Conservation (phyloP, 495 filamentous ascomycete genomes). For the Penicillium desertorum region DNA sequence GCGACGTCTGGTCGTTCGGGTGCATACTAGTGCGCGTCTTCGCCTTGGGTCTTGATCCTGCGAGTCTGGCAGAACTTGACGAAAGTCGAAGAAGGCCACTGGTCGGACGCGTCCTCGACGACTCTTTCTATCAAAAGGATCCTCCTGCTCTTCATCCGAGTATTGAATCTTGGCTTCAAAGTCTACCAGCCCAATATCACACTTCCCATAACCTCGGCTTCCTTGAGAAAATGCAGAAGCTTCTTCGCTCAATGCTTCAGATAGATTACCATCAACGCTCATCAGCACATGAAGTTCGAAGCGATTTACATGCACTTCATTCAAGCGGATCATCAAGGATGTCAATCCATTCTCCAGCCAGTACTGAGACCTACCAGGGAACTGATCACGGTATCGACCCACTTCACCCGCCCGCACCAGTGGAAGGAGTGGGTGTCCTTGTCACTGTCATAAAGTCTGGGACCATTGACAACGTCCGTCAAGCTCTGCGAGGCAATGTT, state of each 20-base stretch:
- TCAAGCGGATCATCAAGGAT: not conserved
- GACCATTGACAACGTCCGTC: not conserved
- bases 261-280: not conserved
- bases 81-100: not conserved
- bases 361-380: too few species aligned
- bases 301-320: not conserved
- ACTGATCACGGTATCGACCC: too few species aligned
- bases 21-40: slow-evolving; percentile 2
- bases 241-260: not conserved
- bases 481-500: not conserved
- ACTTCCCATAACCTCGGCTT: not conserved
- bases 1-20: slow-evolving; percentile 9
- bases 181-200: not conserved
- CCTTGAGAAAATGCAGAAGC: not conserved
- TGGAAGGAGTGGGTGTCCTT: not conserved
- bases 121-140: not conserved
- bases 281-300: not conserved
- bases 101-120: not conserved
- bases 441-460: not conserved
- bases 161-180: not conserved
- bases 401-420: too few species aligned
- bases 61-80: not conserved
- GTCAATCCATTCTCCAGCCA: too few species aligned
- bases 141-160: not conserved
- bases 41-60: not conserved